Percentiles rank a stretch among this genome's conserved stretches.
phyloP scores from a whole-genome alignment of 768 basidiomycete species.

The Daedaleopsis sinensis region DNA sequence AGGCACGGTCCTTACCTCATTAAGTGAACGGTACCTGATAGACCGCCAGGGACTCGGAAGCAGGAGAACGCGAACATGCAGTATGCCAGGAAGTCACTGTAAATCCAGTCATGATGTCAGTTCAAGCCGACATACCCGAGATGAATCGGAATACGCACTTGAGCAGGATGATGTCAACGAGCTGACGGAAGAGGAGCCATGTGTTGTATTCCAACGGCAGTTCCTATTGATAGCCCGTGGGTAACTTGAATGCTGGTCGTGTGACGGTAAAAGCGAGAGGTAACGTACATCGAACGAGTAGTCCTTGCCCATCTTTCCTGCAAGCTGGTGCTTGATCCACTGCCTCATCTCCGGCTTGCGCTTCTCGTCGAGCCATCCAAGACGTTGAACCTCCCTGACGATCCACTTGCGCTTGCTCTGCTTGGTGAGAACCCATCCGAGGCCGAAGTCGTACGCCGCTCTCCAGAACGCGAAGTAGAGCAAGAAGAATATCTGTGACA shows the following conservation, averaged over 20 bases:
- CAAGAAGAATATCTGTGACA: conserved; percentile 72
- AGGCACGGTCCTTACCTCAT: conserved; percentile 57
- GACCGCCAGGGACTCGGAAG: conserved; percentile 80
- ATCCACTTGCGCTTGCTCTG: conserved; percentile 98
- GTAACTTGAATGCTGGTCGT: conserved; percentile 9
- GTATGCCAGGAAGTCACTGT: conserved; percentile 91
- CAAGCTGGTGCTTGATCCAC: conserved; percentile 89
- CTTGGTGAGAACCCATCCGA: conserved; percentile 92
- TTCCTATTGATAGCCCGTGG: conserved; percentile 49
- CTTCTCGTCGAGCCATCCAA: conserved; percentile 87
- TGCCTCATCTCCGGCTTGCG: conserved; percentile 62
- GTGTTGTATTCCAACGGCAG: conserved; percentile 93
- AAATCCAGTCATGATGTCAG: neutral
- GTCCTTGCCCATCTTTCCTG: conserved; percentile 91
- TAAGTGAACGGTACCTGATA: conserved; percentile 73
- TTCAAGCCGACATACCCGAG: neutral
- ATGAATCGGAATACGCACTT: conserved; percentile 60
- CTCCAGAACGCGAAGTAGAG: conserved; percentile 95
- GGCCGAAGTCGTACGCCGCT: conserved; percentile 86
- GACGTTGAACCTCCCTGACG: conserved; percentile 72
- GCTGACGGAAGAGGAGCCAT: conserved; percentile 94
- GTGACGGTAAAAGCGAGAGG: conserved; percentile 9
- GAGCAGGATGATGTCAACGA: conserved; percentile 94
- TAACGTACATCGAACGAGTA: conserved; percentile 86
- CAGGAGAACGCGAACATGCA: conserved; percentile 95